Evolutionary conservation across 345 rosid genomes (phyloP), one percentile per base, ranked within the genome.

Genomic region (Litchi chinensis): DNA sequence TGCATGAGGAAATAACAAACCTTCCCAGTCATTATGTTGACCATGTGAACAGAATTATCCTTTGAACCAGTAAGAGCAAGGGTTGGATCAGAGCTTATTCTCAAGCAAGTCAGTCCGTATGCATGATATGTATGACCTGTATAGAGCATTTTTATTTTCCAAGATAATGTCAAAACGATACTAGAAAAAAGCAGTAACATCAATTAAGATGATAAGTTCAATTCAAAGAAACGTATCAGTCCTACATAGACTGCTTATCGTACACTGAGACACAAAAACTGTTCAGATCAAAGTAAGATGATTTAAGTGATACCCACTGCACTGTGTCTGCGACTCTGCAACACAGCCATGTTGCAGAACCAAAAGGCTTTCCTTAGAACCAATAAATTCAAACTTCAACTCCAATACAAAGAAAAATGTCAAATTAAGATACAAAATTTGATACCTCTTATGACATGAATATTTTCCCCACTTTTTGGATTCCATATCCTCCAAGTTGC

Each of bases 71-170:
- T 88, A 78, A n/a, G n/a, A n/a, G n/a, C n/a, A n/a, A n/a, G n/a
- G n/a, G n/a, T n/a, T n/a, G n/a, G n/a, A n/a, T n/a, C n/a, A 96
- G 83, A 77, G 86, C n/a, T n/a, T n/a, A n/a, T n/a, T n/a, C n/a
- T n/a, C n/a, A n/a, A n/a, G n/a, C 37, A 87, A 37, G 92, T 94
- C 73, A 96, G 57, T 74, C 95, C 95, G 82, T 87, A 90, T 8
- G 94, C 86, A 81, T 93, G 98, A 85, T 91, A 92, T 24, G 93
- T 91, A 90, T 95, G 94, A 82, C 97, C 99, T 92, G 70, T 10
- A 79, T 13, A 32, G 4, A 32, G 37, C 37, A 3, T 44, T 6
- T 71, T 39, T 75, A 10, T 46, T 72, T 18, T 65, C 43, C 7
- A 21, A 16, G 81, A 28, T 4, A 22, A 64, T 71, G 79, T 22